Conservation (phyloP, 2,329 filamentous ascomycete species). For the Helicocarpus griseus region DNA sequence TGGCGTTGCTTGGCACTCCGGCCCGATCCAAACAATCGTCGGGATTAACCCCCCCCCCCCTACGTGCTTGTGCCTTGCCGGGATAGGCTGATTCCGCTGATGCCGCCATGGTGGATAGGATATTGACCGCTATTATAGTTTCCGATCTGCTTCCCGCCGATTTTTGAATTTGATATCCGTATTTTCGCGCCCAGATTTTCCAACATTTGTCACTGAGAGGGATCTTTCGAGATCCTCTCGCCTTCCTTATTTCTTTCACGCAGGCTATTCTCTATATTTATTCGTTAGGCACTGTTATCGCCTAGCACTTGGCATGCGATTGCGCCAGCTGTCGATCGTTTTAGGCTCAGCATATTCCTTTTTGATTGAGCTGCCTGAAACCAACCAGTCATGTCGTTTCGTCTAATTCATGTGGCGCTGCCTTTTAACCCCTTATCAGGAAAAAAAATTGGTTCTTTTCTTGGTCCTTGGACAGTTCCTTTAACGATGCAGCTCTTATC, state of each 20-base stretch:
- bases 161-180: neutral
- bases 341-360: neutral
- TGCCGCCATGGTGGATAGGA: neutral
- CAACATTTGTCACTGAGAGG: too few relatives aligned
- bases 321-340: neutral
- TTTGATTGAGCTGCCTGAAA: neutral
- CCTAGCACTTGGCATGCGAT: constrained; percentile 1
- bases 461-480: neutral
- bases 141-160: neutral
- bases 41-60: neutral
- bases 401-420: too few relatives aligned
- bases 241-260: neutral
- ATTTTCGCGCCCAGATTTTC: neutral
- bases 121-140: neutral
- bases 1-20: constrained; percentile 1
- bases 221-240: neutral
- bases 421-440: neutral
- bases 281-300: neutral
- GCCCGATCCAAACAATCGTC: neutral
- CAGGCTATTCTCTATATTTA: neutral
- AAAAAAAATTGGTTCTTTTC: neutral
- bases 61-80: neutral
- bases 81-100: too few relatives aligned
- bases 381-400: neutral
- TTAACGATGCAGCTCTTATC: neutral